A percentile compares a stretch with the other conserved stretches of the same genome.
Conservation (phyloP, 208 protist species). For the Crithidia sp. region DNA sequence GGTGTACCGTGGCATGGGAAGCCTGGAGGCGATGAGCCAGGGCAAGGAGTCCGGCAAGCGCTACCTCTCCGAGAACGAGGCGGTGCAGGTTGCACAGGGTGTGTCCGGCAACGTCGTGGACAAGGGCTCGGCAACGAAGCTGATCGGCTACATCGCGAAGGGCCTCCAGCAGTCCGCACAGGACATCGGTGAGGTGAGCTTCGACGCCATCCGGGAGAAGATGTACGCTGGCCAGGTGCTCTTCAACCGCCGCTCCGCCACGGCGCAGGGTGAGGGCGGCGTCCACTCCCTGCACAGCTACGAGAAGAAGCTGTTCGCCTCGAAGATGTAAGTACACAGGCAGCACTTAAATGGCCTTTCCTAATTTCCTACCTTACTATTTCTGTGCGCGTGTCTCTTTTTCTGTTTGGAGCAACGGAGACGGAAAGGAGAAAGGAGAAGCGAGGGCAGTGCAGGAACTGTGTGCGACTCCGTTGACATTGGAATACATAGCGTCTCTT, state of each 20-base stretch:
- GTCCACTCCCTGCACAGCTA: constrained; percentile 94
- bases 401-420: neutral
- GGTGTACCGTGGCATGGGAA: constrained; percentile 97
- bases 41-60: constrained; percentile 89
- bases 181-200: constrained; percentile 91
- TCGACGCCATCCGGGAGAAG: constrained; percentile 80
- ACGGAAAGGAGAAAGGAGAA: too few species aligned
- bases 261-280: constrained; percentile 92
- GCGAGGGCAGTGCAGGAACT: too few species aligned
- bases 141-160: constrained; percentile 91
- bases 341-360: neutral
- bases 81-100: constrained; percentile 93
- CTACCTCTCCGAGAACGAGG: constrained; percentile 91
- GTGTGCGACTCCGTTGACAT: too few species aligned
- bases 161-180: constrained; percentile 94
- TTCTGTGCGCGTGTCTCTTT: neutral
- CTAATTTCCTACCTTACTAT: neutral
- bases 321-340: constrained; percentile 59
- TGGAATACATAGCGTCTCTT: too few species aligned
- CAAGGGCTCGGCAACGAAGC: constrained; percentile 88
- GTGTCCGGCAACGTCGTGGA: constrained; percentile 92
- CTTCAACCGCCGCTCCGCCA: constrained; percentile 91
- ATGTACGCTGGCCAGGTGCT: constrained; percentile 93
- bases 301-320: constrained; percentile 89
- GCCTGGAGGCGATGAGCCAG: constrained; percentile 94